Percentiles rank a stretch among this genome's conserved stretches.
These are phyloP conservation scores for Ophiostoma sp. DNA, from an alignment of 2,329 filamentous ascomycete genomes.

Conservation along the genomic window DNA sequence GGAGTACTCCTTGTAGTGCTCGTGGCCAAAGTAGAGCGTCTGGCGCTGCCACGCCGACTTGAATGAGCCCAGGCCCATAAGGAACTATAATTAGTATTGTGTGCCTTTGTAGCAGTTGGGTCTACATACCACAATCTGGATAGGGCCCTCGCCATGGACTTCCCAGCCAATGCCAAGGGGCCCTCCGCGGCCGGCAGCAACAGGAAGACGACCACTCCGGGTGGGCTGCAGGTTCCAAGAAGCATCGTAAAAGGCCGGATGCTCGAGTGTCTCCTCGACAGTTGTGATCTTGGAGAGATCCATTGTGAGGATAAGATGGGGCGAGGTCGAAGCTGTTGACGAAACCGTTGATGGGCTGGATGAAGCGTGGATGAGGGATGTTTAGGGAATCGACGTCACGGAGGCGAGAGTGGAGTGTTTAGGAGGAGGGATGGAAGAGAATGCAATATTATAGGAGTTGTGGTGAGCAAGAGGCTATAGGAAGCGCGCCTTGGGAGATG, in stretches of 20 bases:
- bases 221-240: constrained; percentile 66
- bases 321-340: neutral
- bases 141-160: constrained; percentile 68
- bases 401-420: neutral
- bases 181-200: constrained; percentile 66
- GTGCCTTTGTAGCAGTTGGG: constrained; percentile 34
- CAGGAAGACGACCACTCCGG: constrained; percentile 54
- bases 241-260: constrained; percentile 61
- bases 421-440: neutral
- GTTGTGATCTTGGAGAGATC: constrained; percentile 32
- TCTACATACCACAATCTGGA: constrained; percentile 63
- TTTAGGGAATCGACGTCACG: neutral
- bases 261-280: constrained; percentile 54
- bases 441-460: neutral
- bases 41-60: constrained; percentile 74
- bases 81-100: constrained; percentile 43
- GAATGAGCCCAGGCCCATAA: constrained; percentile 72
- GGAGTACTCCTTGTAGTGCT: constrained; percentile 60
- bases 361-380: neutral
- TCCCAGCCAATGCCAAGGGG: constrained; percentile 74
- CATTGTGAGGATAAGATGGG: neutral
- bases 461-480: neutral
- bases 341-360: neutral
- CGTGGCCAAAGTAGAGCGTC: constrained; percentile 75
- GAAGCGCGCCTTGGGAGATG: neutral